These are phyloP conservation scores for Ophiostoma novo-ulmi DNA, from an alignment of 2,329 filamentous ascomycete species.

Conservation along the genomic window DNA sequence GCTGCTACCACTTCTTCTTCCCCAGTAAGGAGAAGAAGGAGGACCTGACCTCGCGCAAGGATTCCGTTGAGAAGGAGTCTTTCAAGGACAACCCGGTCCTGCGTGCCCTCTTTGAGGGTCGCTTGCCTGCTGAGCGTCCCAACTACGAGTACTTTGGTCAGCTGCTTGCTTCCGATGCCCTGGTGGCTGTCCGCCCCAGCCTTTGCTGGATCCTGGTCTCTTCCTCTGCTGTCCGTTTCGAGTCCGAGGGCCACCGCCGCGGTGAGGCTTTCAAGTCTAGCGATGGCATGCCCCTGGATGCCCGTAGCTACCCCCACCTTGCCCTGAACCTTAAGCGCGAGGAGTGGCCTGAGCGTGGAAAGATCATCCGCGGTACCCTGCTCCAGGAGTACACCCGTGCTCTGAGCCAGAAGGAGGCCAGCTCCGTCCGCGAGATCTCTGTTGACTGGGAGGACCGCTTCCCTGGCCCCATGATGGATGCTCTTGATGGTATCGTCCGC, in stretches of 20 bases:
- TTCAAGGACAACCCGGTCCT: slow-evolving; percentile 63
- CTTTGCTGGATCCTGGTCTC: slow-evolving; percentile 56
- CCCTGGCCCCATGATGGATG: slow-evolving; percentile 48
- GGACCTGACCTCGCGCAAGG: slow-evolving; percentile 36
- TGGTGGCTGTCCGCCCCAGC: slow-evolving; percentile 52
- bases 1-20: slow-evolving; percentile 60
- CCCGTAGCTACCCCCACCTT: slow-evolving; percentile 51
- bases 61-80: slow-evolving; percentile 43
- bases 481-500: slow-evolving; percentile 44
- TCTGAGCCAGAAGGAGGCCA: slow-evolving; percentile 52
- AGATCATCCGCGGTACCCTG: slow-evolving; percentile 45
- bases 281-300: slow-evolving; percentile 41
- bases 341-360: slow-evolving; percentile 43
- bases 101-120: slow-evolving; percentile 53
- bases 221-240: slow-evolving; percentile 48
- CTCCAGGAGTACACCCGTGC: slow-evolving; percentile 56
- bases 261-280: slow-evolving; percentile 36
- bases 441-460: slow-evolving; percentile 55
- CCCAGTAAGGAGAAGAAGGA: slow-evolving; percentile 51
- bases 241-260: slow-evolving; percentile 39
- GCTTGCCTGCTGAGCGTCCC: slow-evolving; percentile 53
- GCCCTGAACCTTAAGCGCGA: slow-evolving; percentile 49
- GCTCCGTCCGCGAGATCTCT: slow-evolving; percentile 49
- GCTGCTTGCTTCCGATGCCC: slow-evolving; percentile 50
- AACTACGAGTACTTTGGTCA: slow-evolving; percentile 59